Percentiles rank a stretch among this genome's conserved stretches.
Conservation (phyloP, 495 filamentous ascomycete genomes). For the Glonium stellatum region DNA sequence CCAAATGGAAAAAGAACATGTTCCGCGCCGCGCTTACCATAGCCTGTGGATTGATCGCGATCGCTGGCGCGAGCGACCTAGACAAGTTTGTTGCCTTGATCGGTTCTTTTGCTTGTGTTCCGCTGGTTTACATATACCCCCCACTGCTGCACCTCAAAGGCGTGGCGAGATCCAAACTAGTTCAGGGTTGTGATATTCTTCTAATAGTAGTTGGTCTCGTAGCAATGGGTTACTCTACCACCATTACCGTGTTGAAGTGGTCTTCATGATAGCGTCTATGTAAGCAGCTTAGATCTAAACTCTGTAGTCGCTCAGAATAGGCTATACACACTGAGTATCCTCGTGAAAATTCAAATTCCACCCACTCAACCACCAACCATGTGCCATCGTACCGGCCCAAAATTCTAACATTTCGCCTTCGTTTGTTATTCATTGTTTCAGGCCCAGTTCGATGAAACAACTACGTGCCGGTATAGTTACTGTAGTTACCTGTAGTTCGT, state of each 20-base stretch:
- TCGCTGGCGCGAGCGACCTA: slow-evolving; percentile 51
- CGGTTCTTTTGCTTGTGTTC: slow-evolving; percentile 54
- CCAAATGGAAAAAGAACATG: slow-evolving; percentile 62
- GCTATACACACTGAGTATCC: too few relatives aligned
- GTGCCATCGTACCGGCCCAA: too few relatives aligned
- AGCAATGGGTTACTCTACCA: slow-evolving; percentile 58
- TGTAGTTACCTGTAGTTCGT: too few relatives aligned
- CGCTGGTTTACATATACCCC: slow-evolving; percentile 43
- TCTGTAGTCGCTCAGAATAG: too few relatives aligned
- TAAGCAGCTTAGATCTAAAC: too few relatives aligned
- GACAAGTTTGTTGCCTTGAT: slow-evolving; percentile 61
- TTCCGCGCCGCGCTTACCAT: slow-evolving; percentile 47
- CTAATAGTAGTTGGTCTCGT: slow-evolving; percentile 51
- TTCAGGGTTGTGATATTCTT: slow-evolving; percentile 45
- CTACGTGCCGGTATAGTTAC: too few relatives aligned
- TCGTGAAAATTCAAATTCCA: too few relatives aligned
- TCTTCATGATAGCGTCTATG: too few relatives aligned
- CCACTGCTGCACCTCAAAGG: slow-evolving; percentile 55
- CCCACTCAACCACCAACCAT: too few relatives aligned
- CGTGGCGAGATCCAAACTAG: slow-evolving; percentile 44
- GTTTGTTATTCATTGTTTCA: too few relatives aligned
- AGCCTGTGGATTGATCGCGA: slow-evolving; percentile 46
- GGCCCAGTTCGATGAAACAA: too few relatives aligned
- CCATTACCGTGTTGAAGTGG: slow-evolving; percentile 41
- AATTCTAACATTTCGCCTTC: too few relatives aligned